Evolutionary conservation across 2,329 filamentous ascomycete species (phyloP).

Genomic region (Amesomyces nigricolor): DNA sequence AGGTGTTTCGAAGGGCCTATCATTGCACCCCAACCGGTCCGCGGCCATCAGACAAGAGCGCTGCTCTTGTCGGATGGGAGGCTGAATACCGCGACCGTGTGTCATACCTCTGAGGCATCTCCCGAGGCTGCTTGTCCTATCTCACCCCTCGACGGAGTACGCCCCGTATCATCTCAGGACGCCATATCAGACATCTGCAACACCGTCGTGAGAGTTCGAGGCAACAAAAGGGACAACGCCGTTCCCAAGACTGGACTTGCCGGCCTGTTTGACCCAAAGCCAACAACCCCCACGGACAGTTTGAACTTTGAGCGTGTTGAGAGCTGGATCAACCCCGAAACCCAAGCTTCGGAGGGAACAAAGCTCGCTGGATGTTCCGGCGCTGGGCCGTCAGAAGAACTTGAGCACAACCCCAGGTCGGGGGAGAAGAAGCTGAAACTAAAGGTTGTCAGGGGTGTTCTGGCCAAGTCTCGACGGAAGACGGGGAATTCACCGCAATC

Average conservation of each 20-base stretch:
- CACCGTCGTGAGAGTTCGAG: neutral
- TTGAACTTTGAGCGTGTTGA: no score
- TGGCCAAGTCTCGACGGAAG: slow-evolving; percentile 8
- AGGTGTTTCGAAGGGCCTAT: no score
- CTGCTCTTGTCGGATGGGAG: no score
- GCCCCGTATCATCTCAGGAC: neutral
- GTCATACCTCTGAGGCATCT: no score
- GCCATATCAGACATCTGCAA: neutral
- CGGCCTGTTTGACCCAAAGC: neutral
- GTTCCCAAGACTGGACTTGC: neutral
- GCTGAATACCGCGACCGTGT: no score
- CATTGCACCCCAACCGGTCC: no score
- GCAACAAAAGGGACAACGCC: slow-evolving; percentile 10
- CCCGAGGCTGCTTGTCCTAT: neutral
- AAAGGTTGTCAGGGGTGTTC: slow-evolving; percentile 21
- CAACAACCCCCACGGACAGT: no score
- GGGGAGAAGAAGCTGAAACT: slow-evolving; percentile 15
- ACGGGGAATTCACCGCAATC: neutral
- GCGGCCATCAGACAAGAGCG: no score
- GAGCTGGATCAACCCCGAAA: no score
- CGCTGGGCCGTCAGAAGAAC: neutral
- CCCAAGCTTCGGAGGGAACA: neutral
- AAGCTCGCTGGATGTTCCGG: neutral
- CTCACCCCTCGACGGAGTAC: neutral
- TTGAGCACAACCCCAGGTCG: neutral